phyloP scores from a whole-genome alignment of 371 early-diverging fungal genomes.

The Massospora cicadina region DNA sequence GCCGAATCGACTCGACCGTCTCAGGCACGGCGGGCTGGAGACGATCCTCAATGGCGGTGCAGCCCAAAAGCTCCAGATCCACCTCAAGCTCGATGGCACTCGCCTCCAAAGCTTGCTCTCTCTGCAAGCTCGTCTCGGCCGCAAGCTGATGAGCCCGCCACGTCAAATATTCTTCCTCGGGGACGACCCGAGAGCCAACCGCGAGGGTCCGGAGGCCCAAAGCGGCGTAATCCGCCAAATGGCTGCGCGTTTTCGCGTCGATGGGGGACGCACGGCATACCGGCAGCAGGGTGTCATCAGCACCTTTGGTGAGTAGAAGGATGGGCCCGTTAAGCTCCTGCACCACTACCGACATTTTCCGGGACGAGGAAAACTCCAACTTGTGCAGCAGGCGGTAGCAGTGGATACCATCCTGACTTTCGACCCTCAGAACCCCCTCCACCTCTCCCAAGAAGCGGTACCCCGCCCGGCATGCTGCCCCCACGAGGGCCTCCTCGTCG shows the following conservation, averaged over 20 bases:
- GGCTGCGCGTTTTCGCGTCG: conserved; percentile 16
- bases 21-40: conserved; percentile 89
- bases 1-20: conserved; percentile 67
- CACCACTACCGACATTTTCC: conserved; percentile 49
- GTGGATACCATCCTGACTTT: conserved; percentile 2
- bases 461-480: conserved; percentile 65
- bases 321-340: conserved; percentile 30
- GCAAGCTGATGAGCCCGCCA: conserved; percentile 60
- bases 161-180: conserved; percentile 46
- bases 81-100: background rate
- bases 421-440: conserved; percentile 14
- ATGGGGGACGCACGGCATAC: background rate
- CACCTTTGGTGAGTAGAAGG: conserved; percentile 57
- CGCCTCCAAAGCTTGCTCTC: conserved; percentile 65
- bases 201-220: conserved; percentile 83
- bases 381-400: conserved; percentile 31
- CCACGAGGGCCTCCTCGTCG: conserved; percentile 85
- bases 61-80: conserved; percentile 51
- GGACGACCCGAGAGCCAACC: conserved; percentile 58
- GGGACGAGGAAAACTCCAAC: conserved; percentile 44
- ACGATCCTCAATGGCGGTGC: conserved; percentile 85
- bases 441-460: conserved; percentile 54
- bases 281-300: conserved; percentile 24
- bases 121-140: conserved; percentile 63
- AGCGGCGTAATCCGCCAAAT: conserved; percentile 46